These are phyloP conservation scores for Lachnellula hyalina DNA, from an alignment of 2,329 filamentous ascomycete genomes.

Conservation along the genomic window DNA sequence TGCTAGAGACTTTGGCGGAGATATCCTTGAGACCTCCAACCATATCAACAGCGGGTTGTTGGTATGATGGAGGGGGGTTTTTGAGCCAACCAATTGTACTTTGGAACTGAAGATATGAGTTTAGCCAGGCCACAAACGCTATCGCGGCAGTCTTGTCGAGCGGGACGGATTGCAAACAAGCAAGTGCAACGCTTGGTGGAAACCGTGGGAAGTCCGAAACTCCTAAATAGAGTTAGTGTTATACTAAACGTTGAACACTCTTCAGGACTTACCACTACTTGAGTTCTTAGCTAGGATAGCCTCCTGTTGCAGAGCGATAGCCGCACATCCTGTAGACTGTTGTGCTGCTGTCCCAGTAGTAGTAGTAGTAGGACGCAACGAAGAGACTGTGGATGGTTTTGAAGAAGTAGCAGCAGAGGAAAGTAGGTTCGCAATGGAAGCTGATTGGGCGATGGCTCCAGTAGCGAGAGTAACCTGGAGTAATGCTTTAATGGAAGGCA, in stretches of 20 bases:
- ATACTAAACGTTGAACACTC: not conserved
- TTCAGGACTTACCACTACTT: not conserved
- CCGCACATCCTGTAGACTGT: not conserved
- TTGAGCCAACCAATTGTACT: slow-evolving; percentile 5
- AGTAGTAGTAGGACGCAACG: not conserved
- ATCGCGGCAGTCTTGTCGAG: not conserved
- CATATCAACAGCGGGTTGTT: slow-evolving; percentile 6
- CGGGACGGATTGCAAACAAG: not conserved
- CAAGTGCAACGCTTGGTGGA: not conserved
- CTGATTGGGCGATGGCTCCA: slow-evolving; percentile 3
- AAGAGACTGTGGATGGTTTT: not conserved
- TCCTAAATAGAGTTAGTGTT: not conserved
- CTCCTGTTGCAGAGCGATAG: not conserved
- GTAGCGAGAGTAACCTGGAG: not conserved
- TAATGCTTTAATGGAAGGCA: slow-evolving; percentile 2
- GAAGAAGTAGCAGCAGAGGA: not conserved
- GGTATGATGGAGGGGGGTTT: slow-evolving; percentile 8
- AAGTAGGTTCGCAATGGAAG: not conserved
- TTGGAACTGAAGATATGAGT: not conserved
- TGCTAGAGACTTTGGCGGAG: not conserved
- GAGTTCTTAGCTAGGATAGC: not conserved
- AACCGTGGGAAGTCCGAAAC: not conserved
- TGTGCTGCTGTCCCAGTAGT: not conserved
- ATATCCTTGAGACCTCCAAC: slow-evolving; percentile 7
- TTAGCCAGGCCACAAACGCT: not conserved